These are phyloP conservation scores for Tetrapyrgos nigripes DNA, from an alignment of 1,284 basidiomycete genomes.

Conservation along the genomic window DNA sequence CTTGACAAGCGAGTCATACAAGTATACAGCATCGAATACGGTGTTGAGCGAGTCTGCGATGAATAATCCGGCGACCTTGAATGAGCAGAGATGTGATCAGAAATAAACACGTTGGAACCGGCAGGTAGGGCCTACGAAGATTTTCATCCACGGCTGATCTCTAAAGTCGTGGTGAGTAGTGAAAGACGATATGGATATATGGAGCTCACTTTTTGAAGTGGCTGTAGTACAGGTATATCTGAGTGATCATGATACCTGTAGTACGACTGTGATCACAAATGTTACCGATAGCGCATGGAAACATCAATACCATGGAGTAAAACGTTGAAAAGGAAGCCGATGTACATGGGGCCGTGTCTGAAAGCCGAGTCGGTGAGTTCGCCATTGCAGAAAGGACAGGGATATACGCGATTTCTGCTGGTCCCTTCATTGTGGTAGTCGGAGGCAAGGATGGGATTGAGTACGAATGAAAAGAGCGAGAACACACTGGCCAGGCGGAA, in stretches of 20 bases:
- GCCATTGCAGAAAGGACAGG: background rate
- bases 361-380: background rate
- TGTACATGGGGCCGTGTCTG: constrained; percentile 43
- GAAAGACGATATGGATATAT: background rate
- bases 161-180: constrained; percentile 12
- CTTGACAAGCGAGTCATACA: constrained; percentile 42
- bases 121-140: constrained; percentile 16
- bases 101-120: background rate
- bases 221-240: constrained; percentile 42
- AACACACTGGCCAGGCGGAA: no score
- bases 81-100: background rate
- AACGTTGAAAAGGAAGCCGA: constrained; percentile 39
- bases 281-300: no score
- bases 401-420: constrained; percentile 23
- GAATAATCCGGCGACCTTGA: constrained; percentile 38
- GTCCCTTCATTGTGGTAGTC: constrained; percentile 6
- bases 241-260: constrained; percentile 47
- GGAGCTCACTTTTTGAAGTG: constrained; percentile 34
- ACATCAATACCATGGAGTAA: constrained; percentile 43
- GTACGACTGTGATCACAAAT: no score
- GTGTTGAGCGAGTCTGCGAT: constrained; percentile 43
- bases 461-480: background rate
- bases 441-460: background rate
- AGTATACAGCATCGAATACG: constrained; percentile 40
- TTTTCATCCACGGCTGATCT: constrained; percentile 28